These are phyloP conservation scores for Naganishia kalamii DNA, from an alignment of 768 basidiomycete species.

Conservation along the genomic window DNA sequence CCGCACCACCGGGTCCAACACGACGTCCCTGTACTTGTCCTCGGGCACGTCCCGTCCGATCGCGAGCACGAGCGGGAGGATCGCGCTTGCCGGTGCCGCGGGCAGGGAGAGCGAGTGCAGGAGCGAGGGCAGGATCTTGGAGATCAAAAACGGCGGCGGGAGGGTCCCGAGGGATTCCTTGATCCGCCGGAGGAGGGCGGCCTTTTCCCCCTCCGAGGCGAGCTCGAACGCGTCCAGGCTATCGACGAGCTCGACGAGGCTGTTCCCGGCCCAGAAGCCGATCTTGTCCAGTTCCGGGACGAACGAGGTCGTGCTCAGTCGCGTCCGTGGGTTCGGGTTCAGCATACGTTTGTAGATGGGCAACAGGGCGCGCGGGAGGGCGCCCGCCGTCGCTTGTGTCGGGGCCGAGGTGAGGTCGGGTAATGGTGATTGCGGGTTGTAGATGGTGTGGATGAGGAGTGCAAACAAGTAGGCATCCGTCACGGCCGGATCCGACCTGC, in stretches of 20 bases:
- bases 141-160: conserved; percentile 74
- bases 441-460: conserved; percentile 73
- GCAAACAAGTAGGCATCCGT: conserved; percentile 85
- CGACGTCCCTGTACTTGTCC: conserved; percentile 57
- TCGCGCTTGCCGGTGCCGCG: conserved; percentile 53
- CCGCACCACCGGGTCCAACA: conserved; percentile 73
- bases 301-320: conserved; percentile 69
- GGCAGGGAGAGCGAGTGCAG: conserved; percentile 45
- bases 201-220: conserved; percentile 72
- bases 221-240: conserved; percentile 81
- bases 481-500: conserved; percentile 55
- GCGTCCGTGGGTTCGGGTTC: conserved; percentile 76
- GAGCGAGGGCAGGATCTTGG: conserved; percentile 82
- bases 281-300: conserved; percentile 55
- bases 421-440: conserved; percentile 73
- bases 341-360: conserved; percentile 77
- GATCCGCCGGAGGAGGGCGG: conserved; percentile 62
- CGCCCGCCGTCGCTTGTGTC: conserved; percentile 66
- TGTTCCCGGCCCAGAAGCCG: conserved; percentile 79
- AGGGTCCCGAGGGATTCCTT: conserved; percentile 74
- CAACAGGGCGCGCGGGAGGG: conserved; percentile 69
- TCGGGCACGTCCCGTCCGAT: conserved; percentile 66
- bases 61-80: conserved; percentile 76
- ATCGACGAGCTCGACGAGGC: conserved; percentile 72
- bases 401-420: conserved; percentile 67